A percentile compares a stretch with the other conserved stretches of the same genome.
Conservation (phyloP, 2,329 filamentous ascomycete species). For the Ceratocystis eucalypticola region DNA sequence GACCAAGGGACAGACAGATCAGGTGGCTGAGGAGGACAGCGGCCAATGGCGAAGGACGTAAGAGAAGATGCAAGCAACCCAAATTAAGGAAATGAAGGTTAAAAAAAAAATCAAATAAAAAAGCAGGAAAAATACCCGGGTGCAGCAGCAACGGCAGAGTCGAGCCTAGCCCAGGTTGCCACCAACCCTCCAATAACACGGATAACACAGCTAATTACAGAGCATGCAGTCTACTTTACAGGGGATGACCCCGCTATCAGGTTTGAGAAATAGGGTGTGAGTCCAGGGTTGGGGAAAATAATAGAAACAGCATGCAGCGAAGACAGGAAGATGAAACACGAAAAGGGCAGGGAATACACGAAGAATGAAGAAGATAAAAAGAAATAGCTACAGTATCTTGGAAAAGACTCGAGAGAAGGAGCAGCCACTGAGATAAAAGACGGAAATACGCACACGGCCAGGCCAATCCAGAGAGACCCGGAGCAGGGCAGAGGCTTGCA, state of each 20-base stretch:
- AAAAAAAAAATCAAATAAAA: too few species aligned
- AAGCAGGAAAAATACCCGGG: too few species aligned
- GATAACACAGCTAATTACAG: background rate
- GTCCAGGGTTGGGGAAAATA: background rate
- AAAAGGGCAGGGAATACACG: background rate
- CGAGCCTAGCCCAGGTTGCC: background rate
- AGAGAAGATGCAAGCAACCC: too few species aligned
- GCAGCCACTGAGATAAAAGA: too few species aligned
- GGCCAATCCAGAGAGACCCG: too few species aligned
- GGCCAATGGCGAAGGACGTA: background rate
- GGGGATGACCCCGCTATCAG: background rate
- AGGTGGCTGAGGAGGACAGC: background rate
- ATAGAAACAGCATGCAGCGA: background rate
- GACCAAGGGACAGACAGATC: background rate
- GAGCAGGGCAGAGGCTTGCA: too few species aligned
- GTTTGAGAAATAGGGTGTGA: background rate
- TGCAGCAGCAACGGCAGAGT: too few species aligned
- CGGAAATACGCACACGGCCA: too few species aligned
- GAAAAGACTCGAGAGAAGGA: too few species aligned
- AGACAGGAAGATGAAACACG: constrained; percentile 10
- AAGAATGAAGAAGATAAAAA: background rate
- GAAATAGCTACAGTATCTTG: background rate
- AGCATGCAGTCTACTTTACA: background rate
- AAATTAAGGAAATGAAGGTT: too few species aligned
- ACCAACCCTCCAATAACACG: background rate